Conservation (phyloP, 306 rosid species). For the Abrus precatorius region DNA sequence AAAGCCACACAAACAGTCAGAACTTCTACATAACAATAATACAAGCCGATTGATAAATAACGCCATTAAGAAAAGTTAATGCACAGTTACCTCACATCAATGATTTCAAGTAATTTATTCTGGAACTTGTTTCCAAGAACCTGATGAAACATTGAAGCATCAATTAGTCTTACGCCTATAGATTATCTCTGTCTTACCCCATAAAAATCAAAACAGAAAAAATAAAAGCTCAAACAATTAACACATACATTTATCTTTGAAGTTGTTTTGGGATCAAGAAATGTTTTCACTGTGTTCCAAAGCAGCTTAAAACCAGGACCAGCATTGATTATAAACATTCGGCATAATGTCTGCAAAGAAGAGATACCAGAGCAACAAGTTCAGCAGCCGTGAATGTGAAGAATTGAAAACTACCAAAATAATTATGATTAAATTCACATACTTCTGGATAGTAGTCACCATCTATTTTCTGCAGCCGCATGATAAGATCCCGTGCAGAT, state of each 20-base stretch:
- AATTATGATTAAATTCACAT: conserved; percentile 32
- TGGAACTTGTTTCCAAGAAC: conserved; percentile 91
- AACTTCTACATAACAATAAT: conserved; percentile 22
- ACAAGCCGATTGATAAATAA: conserved; percentile 30
- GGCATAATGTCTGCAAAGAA: conserved; percentile 77
- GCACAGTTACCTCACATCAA: conserved; percentile 73
- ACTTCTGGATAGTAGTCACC: conserved; percentile 98
- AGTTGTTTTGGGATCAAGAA: conserved; percentile 89
- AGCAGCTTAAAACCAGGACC: conserved; percentile 93
- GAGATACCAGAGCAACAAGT: conserved; percentile 13
- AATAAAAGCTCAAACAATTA: conserved; percentile 30
- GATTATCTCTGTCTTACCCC: conserved; percentile 34
- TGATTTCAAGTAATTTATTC: conserved; percentile 79
- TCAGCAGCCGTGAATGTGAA: conserved; percentile 41
- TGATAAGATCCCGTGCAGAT: conserved; percentile 81
- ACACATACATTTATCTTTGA: conserved; percentile 88
- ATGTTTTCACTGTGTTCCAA: conserved; percentile 86
- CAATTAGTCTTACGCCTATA: conserved; percentile 33
- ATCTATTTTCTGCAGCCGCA: conserved; percentile 83
- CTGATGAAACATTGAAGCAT: conserved; percentile 57
- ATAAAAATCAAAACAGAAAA: conserved; percentile 26
- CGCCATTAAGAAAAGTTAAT: conserved; percentile 21
- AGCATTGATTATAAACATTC: conserved; percentile 92
- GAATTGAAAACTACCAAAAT: conserved; percentile 31
- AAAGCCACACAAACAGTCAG: conserved; percentile 45